Base-by-base conservation (phyloP, 768 basidiomycete species). In the Pleurotus tuoliensis region DNA sequence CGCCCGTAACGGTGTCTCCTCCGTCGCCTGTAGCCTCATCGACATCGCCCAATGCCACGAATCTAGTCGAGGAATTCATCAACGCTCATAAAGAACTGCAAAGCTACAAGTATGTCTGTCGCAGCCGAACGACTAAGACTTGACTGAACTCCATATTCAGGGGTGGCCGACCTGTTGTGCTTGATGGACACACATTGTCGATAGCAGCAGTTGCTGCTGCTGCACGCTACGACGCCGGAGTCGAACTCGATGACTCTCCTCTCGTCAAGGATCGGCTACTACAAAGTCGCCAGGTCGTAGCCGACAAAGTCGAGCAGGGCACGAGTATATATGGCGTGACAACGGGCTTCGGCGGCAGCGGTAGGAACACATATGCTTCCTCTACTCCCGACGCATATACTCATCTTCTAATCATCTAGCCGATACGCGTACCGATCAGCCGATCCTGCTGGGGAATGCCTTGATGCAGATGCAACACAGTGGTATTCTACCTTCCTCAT, bases 261-360 rank as follows among this genome's bases (percentile, higher is more conserved):
- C 66, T 64, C 15, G 69, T 83, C 58, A 77, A 73, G 59, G 71
- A 73, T 4, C 82, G 80, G 27, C 76, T 94, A 45, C 71, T 76
- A n/a, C 82, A 80, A 60, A 84, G 86, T 61, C 83, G 87, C 38
- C 70, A 77, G 47, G 79, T 86, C 57, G 82, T 93, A 44, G 73
- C 79, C 18, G 76, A 78, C 63, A 92, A 92, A 69, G 78, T 93
- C 39, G 78, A 80, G 18, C 74, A 77, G 3, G 83, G 85, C 8
- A 78, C 82, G 51, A 89, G 87, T 60, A 79, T 94, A 16, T 94
- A 94, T 62, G 92, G 92, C 20, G 87, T 94, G 41, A 88, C 88
- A 2, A 83, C 80, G 37, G 92, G 92, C 46, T 94, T 91, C 63
- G 92, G 92, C 40, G 92, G 91, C n/a, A 88, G 86, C 63, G 92